Conservation (phyloP, 2,329 filamentous ascomycete species). For the Colletotrichum trifolii region DNA sequence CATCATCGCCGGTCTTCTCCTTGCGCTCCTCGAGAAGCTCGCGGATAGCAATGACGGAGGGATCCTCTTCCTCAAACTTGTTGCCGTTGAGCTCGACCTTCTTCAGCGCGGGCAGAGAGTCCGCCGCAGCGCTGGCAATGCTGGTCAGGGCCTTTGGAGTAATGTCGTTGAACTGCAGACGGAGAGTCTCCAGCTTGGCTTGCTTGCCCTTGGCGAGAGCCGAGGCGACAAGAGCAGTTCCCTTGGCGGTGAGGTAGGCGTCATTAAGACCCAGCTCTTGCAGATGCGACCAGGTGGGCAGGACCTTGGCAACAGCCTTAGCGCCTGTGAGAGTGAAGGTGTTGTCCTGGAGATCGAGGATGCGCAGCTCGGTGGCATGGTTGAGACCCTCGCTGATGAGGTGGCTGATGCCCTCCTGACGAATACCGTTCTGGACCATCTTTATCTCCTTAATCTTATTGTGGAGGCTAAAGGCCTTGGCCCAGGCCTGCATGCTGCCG, state of each 20-base stretch:
- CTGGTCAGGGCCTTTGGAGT: conserved; percentile 78
- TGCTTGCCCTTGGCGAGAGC: conserved; percentile 83
- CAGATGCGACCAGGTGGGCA: conserved; percentile 79
- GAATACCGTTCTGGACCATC: conserved; percentile 99
- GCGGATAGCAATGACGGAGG: conserved; percentile 74
- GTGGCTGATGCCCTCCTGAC: conserved; percentile 89
- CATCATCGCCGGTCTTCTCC: conserved; percentile 74
- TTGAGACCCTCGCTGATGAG: conserved; percentile 83
- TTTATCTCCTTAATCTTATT: conserved; percentile 85
- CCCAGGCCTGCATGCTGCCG: conserved; percentile 96
- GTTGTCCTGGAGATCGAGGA: conserved; percentile 96
- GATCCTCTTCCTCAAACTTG: conserved; percentile 89
- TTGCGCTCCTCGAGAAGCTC: conserved; percentile 81
- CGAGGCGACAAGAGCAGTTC: conserved; percentile 77
- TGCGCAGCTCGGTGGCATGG: conserved; percentile 74
- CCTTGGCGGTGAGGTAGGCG: conserved; percentile 83
- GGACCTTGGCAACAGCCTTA: conserved; percentile 79
- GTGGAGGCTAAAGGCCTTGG: conserved; percentile 85
- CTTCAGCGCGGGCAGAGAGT: conserved; percentile 78
- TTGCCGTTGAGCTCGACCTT: conserved; percentile 96
- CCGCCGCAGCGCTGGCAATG: conserved; percentile 75
- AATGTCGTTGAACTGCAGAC: conserved; percentile 95
- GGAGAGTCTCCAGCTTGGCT: conserved; percentile 80
- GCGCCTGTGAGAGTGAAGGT: conserved; percentile 89
- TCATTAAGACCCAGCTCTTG: conserved; percentile 90